Evolutionary conservation across 2,329 filamentous ascomycete genomes (phyloP).

Genomic region (Remersonia thermophila): DNA sequence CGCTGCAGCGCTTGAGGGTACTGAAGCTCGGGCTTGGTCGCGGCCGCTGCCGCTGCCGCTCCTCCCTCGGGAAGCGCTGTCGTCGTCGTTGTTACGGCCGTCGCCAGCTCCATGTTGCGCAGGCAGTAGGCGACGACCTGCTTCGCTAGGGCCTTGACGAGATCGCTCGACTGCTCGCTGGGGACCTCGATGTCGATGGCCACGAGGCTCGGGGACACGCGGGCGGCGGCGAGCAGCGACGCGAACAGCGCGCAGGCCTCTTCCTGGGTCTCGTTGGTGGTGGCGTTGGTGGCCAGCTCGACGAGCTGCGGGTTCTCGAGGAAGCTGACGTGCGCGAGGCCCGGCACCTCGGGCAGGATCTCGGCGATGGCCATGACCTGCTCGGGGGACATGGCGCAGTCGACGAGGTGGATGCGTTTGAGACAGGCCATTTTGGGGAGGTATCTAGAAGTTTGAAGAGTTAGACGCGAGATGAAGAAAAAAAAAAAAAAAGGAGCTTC

Average conservation of each 20-base stretch:
- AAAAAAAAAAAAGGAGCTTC: neutral
- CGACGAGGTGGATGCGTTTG: conserved; percentile 75
- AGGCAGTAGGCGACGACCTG: conserved; percentile 93
- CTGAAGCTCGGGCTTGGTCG: conserved; percentile 16
- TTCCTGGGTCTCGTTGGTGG: conserved; percentile 69
- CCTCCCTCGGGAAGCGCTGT: neutral
- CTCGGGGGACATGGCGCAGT: conserved; percentile 72
- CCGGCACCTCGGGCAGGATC: conserved; percentile 70
- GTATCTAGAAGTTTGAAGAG: conserved; percentile 42
- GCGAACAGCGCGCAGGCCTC: conserved; percentile 91
- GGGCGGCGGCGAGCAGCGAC: conserved; percentile 75
- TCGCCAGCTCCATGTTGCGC: conserved; percentile 65
- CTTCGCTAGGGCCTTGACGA: conserved; percentile 83
- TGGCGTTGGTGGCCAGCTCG: conserved; percentile 61
- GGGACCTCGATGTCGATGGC: conserved; percentile 90
- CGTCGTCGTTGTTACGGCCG: conserved; percentile 19
- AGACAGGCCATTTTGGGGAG: conserved; percentile 66
- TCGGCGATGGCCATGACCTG: conserved; percentile 88
- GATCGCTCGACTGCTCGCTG: conserved; percentile 66
- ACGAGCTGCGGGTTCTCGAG: conserved; percentile 67
- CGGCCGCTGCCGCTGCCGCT: conserved; percentile 16
- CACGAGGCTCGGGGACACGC: conserved; percentile 71
- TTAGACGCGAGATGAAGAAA: conserved; percentile 7
- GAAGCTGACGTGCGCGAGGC: conserved; percentile 75
- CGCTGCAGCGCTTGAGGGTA: conserved; percentile 77